These are phyloP conservation scores for Polyporus tsugae DNA, from an alignment of 1,284 basidiomycete genomes.

Conservation along the genomic window DNA sequence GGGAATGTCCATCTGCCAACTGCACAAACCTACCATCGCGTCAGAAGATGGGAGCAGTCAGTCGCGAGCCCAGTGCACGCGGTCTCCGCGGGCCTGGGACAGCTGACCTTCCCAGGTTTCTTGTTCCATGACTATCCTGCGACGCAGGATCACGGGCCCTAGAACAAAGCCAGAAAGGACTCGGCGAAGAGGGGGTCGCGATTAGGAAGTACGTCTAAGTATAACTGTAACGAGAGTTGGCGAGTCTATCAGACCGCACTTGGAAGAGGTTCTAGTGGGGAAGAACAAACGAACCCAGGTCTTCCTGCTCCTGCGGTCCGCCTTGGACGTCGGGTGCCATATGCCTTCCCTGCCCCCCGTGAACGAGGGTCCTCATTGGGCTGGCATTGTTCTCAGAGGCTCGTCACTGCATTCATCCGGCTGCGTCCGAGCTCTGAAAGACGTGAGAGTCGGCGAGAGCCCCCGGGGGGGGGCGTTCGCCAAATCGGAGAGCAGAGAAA, in stretches of 20 bases:
- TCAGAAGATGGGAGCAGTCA: neutral
- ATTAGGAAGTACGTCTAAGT: conserved; percentile 11
- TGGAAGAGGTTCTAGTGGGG: conserved; percentile 1
- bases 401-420: neutral
- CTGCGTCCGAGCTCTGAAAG: conserved; percentile 4
- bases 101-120: neutral
- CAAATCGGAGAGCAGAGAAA: conserved; percentile 16
- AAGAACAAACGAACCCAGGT: neutral
- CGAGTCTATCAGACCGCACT: conserved; percentile 29
- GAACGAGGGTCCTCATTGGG: conserved; percentile 4
- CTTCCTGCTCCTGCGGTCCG: conserved; percentile 9
- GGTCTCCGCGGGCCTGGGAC: conserved; percentile 7
- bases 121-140: conserved; percentile 12
- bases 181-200: conserved; percentile 6
- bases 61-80: conserved; percentile 7
- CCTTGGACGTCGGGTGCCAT: conserved; percentile 10
- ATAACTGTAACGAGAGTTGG: conserved; percentile 21
- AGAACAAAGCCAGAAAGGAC: neutral
- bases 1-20: neutral
- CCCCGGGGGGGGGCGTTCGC: conserved; percentile 18
- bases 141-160: neutral
- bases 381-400: conserved; percentile 9
- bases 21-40: neutral
- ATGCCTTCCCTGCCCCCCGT: conserved; percentile 7
- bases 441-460: conserved; percentile 13